These are phyloP conservation scores for Trichoderma afroharzianum DNA, from an alignment of 2,329 filamentous ascomycete genomes.

Conservation along the genomic window DNA sequence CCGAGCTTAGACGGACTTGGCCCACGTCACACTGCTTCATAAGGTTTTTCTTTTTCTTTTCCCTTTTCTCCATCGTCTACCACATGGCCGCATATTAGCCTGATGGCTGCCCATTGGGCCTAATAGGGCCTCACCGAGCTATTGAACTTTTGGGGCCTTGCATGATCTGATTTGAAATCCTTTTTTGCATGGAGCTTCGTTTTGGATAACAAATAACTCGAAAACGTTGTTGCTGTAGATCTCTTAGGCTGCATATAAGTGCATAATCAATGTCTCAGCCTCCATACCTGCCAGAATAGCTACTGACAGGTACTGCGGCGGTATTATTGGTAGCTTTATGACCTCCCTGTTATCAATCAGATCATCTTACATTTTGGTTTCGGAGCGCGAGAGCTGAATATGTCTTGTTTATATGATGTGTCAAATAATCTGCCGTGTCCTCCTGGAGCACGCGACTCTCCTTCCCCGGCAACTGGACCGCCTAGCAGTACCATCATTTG, in stretches of 20 bases:
- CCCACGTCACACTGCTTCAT: neutral
- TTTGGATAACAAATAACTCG: neutral
- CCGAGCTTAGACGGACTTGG: neutral
- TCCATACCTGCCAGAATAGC: neutral
- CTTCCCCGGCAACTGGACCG: neutral
- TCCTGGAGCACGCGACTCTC: neutral
- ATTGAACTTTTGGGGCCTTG: neutral
- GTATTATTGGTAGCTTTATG: neutral
- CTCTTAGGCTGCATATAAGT: neutral
- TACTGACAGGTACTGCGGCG: neutral
- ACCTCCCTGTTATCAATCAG: neutral
- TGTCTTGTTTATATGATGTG: neutral
- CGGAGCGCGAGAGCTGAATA: neutral
- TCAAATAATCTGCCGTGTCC: neutral
- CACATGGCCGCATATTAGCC: neutral
- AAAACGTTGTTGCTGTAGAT: neutral
- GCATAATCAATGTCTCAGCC: conserved; percentile 7
- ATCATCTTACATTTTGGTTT: neutral
- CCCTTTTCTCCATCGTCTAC: neutral
- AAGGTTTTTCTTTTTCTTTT: neutral
- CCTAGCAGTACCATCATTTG: neutral
- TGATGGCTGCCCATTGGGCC: neutral
- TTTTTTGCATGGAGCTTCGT: neutral
- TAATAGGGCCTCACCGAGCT: neutral
- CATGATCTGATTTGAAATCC: neutral